Evolutionary conservation across 768 basidiomycete species (phyloP).

Genomic region (Termitomyces sp.): DNA sequence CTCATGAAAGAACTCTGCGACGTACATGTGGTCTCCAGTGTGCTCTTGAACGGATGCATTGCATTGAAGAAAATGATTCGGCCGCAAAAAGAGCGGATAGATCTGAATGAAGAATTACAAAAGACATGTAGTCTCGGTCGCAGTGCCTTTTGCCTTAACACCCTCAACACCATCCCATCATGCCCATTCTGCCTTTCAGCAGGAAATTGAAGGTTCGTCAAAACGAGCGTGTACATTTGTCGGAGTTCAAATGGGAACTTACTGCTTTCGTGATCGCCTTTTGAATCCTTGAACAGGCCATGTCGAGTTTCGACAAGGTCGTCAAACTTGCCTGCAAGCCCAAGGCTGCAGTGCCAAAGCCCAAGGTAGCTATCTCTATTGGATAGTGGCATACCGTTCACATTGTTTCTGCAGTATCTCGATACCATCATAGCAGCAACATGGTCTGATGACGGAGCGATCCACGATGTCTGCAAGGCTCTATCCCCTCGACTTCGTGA

Average conservation of each 20-base stretch:
- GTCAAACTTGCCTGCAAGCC: constrained; percentile 98
- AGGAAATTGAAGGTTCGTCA: constrained; percentile 9
- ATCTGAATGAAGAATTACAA: constrained; percentile 1
- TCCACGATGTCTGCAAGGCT: constrained; percentile 91
- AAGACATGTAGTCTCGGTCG: neutral
- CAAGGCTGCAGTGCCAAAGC: constrained; percentile 92
- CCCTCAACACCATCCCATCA: neutral
- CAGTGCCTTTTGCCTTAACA: neutral
- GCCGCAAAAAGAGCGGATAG: constrained; percentile 6
- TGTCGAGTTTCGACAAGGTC: constrained; percentile 87
- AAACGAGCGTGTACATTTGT: constrained; percentile 7
- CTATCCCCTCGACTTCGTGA: constrained; percentile 83
- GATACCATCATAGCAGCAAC: constrained; percentile 96
- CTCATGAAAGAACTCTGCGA: neutral
- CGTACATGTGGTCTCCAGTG: neutral
- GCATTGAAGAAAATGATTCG: constrained; percentile 8
- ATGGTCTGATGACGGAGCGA: constrained; percentile 92
- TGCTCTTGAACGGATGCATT: neutral
- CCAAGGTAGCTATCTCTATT: constrained; percentile 59
- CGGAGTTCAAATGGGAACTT: constrained; percentile 18
- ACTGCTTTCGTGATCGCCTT: constrained; percentile 14
- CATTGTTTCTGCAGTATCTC: constrained; percentile 63
- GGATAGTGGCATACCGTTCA: constrained; percentile 4
- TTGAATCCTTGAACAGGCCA: constrained; percentile 25
- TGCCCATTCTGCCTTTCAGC: constrained; percentile 1